Conservation (phyloP, 2,329 filamentous ascomycete species). For the Hypoxylon sp. region DNA sequence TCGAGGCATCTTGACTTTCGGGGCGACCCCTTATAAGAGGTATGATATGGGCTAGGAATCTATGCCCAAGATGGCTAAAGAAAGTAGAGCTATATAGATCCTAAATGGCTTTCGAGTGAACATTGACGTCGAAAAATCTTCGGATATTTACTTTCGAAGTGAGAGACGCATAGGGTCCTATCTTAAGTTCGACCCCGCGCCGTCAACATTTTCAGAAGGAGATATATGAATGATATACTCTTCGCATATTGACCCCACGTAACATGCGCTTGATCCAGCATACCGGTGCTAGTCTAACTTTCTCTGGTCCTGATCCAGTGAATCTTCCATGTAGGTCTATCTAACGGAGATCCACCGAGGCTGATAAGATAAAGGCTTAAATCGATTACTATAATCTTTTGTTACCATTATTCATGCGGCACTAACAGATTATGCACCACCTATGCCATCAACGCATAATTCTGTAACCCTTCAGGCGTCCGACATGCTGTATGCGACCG, state of each 20-base stretch:
- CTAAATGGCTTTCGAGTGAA: background rate
- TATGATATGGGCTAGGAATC: background rate
- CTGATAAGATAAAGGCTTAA: slow-evolving; percentile 40
- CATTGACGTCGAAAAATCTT: background rate
- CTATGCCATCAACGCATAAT: no score
- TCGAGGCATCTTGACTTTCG: slow-evolving; percentile 35
- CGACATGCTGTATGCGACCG: no score
- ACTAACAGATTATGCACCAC: background rate
- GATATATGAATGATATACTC: slow-evolving; percentile 15
- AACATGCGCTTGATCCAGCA: slow-evolving; percentile 21
- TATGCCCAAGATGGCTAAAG: background rate
- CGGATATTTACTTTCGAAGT: background rate
- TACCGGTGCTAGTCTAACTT: slow-evolving; percentile 22
- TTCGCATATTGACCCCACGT: slow-evolving; percentile 16
- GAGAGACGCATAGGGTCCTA: slow-evolving; percentile 11
- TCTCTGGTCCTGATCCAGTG: slow-evolving; percentile 9
- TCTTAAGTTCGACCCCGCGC: slow-evolving; percentile 25
- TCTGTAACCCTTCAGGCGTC: no score
- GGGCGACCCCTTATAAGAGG: background rate
- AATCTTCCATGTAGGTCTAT: slow-evolving; percentile 26
- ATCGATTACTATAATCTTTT: slow-evolving; percentile 29
- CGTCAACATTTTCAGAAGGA: slow-evolving; percentile 3
- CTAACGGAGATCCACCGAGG: slow-evolving; percentile 10
- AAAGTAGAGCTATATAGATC: background rate
- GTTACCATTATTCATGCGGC: slow-evolving; percentile 28